These are phyloP conservation scores for Colletotrichum sp. DNA, from an alignment of 2,329 filamentous ascomycete species.

Conservation along the genomic window DNA sequence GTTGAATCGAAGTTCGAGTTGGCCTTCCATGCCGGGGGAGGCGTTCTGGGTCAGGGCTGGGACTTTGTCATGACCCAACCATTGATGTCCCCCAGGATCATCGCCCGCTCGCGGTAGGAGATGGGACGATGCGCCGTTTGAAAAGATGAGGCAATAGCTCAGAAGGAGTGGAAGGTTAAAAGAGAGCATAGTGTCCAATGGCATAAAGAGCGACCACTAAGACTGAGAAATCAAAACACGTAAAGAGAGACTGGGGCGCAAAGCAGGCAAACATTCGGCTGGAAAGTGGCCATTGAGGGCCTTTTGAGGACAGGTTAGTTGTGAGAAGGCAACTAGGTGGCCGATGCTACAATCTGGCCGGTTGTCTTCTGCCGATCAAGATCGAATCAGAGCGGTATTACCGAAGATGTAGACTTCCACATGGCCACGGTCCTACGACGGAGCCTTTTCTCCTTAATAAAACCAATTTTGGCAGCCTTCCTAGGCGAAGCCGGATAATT, in stretches of 20 bases:
- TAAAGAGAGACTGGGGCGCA: not conserved
- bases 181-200: accelerated
- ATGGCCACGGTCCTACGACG: not conserved
- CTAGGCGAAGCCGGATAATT: not conserved
- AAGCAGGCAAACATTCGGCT: accelerated
- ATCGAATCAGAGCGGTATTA: not conserved
- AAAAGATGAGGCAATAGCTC: not conserved
- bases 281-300: accelerated
- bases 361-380: not conserved
- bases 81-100: not conserved
- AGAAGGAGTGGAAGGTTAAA: not conserved
- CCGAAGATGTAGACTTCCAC: not conserved
- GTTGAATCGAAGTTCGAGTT: not conserved
- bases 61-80: not conserved
- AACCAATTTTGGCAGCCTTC: not conserved
- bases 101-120: not conserved
- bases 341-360: not conserved
- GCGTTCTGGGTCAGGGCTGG: not conserved
- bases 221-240: not conserved
- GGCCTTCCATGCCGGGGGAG: not conserved
- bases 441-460: not conserved
- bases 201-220: not conserved
- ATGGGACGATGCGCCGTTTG: not conserved
- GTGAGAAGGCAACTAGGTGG: not conserved
- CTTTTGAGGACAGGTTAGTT: not conserved